Conservation (phyloP, 139 green algal genomes). For the Coccomyxa sp. region DNA sequence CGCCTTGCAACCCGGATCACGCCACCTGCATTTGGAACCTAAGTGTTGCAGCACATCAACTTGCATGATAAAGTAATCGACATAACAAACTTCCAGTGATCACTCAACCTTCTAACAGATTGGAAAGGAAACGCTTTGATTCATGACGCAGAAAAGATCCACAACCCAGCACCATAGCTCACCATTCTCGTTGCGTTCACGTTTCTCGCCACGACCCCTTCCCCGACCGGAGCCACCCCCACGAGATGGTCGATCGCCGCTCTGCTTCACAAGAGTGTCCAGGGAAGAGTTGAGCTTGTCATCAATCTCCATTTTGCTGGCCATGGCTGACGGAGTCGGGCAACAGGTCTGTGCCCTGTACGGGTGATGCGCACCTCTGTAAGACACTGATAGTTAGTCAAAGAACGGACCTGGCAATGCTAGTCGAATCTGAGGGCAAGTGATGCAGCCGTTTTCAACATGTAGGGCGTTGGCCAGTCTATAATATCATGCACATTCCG, state of each 20-base stretch:
- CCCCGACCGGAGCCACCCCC: background rate
- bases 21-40: background rate
- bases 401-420: too few relatives aligned
- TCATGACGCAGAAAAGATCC: too few relatives aligned
- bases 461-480: too few relatives aligned
- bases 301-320: background rate
- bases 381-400: too few relatives aligned
- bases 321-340: background rate
- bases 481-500: too few relatives aligned
- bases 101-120: too few relatives aligned
- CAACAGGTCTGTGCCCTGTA: too few relatives aligned
- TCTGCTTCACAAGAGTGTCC: background rate
- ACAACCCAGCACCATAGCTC: background rate
- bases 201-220: background rate
- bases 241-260: background rate
- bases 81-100: too few relatives aligned
- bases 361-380: too few relatives aligned
- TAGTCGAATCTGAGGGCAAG: too few relatives aligned
- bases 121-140: too few relatives aligned
- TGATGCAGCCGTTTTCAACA: too few relatives aligned
- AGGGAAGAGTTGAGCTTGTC: background rate
- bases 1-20: slow-evolving; percentile 37
- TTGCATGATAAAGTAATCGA: background rate
- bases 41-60: background rate
- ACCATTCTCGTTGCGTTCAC: background rate